Conservation (phyloP, 1,284 basidiomycete species). For the Ustanciosporium gigantosporum region DNA sequence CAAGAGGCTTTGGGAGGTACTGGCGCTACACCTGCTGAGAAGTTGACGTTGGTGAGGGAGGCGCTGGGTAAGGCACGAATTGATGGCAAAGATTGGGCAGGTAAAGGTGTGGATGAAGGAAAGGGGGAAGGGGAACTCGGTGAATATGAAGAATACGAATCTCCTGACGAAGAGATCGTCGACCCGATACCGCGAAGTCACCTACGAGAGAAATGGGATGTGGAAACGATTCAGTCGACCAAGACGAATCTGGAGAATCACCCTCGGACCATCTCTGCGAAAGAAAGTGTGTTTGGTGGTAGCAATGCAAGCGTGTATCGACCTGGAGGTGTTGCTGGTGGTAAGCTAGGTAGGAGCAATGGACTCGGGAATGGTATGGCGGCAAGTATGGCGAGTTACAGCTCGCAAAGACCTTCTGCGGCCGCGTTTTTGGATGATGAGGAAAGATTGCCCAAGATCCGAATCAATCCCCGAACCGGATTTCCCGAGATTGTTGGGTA, state of each 20-base stretch:
- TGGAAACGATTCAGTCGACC: slow-evolving; percentile 56
- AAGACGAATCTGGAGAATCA: slow-evolving; percentile 60
- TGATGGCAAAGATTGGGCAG: slow-evolving; percentile 33
- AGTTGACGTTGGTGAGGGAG: slow-evolving; percentile 66
- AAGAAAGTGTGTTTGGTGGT: slow-evolving; percentile 41
- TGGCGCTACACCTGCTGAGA: slow-evolving; percentile 66
- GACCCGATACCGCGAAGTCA: slow-evolving; percentile 24
- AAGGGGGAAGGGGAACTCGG: slow-evolving; percentile 65
- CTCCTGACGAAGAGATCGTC: slow-evolving; percentile 64
- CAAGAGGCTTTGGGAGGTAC: slow-evolving; percentile 64
- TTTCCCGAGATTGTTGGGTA: slow-evolving; percentile 53
- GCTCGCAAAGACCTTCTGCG: slow-evolving; percentile 18
- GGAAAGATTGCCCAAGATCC: slow-evolving; percentile 45
- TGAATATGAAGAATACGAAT: slow-evolving; percentile 79
- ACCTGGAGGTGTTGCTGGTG: slow-evolving; percentile 9
- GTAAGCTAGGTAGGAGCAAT: slow-evolving; percentile 4
- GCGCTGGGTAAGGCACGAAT: slow-evolving; percentile 49
- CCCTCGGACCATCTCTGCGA: slow-evolving; percentile 49
- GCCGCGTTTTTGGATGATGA: slow-evolving; percentile 31
- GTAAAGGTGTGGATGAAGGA: slow-evolving; percentile 57
- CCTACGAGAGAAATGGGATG: slow-evolving; percentile 58
- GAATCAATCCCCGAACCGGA: slow-evolving; percentile 53
- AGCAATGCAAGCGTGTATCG: slow-evolving; percentile 27
- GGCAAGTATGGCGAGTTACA: slow-evolving; percentile 27
- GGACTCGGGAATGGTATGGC: slow-evolving; percentile 27